Evolutionary conservation across 2,329 filamentous ascomycete genomes (phyloP).

Genomic region (Stemphylium beticola): DNA sequence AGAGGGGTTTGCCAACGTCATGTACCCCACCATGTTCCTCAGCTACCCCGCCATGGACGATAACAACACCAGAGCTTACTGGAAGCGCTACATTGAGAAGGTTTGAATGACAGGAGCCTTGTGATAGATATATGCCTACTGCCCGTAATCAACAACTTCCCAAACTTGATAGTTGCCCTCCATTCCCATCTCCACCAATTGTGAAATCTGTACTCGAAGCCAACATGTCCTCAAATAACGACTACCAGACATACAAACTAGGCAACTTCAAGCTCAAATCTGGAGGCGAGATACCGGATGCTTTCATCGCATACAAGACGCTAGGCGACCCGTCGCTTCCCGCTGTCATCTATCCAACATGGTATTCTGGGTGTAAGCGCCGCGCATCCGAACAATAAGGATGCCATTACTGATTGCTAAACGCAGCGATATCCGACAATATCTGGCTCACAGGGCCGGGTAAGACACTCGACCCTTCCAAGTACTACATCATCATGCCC

Average conservation of each 20-base stretch:
- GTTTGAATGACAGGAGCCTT: background rate
- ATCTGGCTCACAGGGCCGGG: constrained; percentile 74
- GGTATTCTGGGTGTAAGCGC: constrained; percentile 68
- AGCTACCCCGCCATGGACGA: constrained; percentile 34
- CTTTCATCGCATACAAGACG: constrained; percentile 78
- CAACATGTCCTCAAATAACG: constrained; percentile 29
- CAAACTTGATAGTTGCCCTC: background rate
- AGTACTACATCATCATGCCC: constrained; percentile 72
- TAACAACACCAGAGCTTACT: constrained; percentile 9
- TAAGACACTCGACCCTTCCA: constrained; percentile 68
- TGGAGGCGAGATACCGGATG: constrained; percentile 66
- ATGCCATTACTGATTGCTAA: background rate
- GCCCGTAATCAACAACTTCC: no score
- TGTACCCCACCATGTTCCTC: constrained; percentile 25
- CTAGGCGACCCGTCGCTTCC: constrained; percentile 68
- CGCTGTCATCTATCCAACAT: constrained; percentile 76
- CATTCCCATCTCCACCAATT: background rate
- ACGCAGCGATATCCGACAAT: constrained; percentile 68
- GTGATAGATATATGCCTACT: background rate
- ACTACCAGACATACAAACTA: constrained; percentile 62
- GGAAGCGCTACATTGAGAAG: background rate
- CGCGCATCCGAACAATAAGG: background rate
- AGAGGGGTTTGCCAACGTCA: constrained; percentile 14
- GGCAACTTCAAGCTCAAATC: constrained; percentile 72
- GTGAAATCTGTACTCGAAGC: background rate